Evolutionary conservation across 768 basidiomycete genomes (phyloP), one percentile per base, ranked within the genome.

Genomic region (Suillus brevipes): DNA sequence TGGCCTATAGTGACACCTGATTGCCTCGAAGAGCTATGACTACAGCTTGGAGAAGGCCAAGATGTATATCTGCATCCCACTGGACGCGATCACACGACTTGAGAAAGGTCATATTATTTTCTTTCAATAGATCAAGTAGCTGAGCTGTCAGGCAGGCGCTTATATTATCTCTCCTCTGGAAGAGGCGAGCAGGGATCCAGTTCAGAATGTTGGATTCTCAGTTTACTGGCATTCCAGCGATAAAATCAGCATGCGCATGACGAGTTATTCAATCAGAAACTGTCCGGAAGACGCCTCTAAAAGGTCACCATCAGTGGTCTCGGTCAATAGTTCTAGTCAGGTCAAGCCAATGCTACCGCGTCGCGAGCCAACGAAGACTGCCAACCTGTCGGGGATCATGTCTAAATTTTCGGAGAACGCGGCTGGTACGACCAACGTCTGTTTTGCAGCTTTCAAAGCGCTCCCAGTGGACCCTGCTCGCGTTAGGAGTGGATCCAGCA

Each of bases 111-210:
- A 16, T 45, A 74, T 65, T 45, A 20, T 59, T 31, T 42, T 25
- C 18, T 34, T 8, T n/a, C 25, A n/a, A 57, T 20, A 36, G 34
- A 6, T 50, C 55, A 31, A 23, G 60, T 34, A 56, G 42, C 61
- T 43, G 31, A 40, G 49, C 20, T 20, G 20, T 65, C 34, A 59
- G 64, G 23, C 62, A 95, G 96, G 96, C n/a, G 88, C 93, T 53
- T 99, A 99, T 74, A 98, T 99, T 65, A 78, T 98, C 49, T 97
- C 96, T 1, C 89, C 96, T 2, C 82, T 99, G 2, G 94, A 98
- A 77, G 94, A 97, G 75, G 88, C 93, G 0, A 94, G 93, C 69
- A 87, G 95, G 18, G 94, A 97, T 74, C 87, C 91, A 0, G 73
- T 82, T 23, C 94, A 98, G 78, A 98, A 98, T 72, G 89, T 89